These are phyloP conservation scores for Knoxia roxburghii DNA, from an alignment of 257 asterid species.

Conservation along the genomic window DNA sequence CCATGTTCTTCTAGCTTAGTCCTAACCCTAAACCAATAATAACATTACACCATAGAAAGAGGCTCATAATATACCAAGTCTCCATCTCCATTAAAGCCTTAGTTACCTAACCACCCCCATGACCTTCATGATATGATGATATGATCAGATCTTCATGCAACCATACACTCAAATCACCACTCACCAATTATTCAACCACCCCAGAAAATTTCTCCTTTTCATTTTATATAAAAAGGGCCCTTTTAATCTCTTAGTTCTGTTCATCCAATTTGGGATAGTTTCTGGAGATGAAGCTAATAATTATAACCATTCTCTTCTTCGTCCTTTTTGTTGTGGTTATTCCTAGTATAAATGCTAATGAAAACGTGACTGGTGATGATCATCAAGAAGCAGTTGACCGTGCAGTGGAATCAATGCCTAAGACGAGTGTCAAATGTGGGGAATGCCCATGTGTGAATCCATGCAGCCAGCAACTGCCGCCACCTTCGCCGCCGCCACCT, in stretches of 20 bases:
- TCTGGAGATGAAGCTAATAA: constrained; percentile 5
- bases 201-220: background rate
- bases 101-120: background rate
- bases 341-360: too few relatives aligned
- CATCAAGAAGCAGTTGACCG: too few relatives aligned
- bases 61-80: constrained; percentile 34
- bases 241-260: background rate
- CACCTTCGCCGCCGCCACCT: constrained; percentile 25
- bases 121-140: constrained; percentile 5
- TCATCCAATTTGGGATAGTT: background rate
- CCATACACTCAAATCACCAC: background rate
- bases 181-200: background rate
- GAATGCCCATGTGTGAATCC: constrained; percentile 61
- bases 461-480: constrained; percentile 34
- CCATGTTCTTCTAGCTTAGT: too few relatives aligned
- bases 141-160: background rate
- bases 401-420: constrained; percentile 9
- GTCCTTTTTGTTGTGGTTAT: background rate
- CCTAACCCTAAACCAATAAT: too few relatives aligned
- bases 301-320: constrained; percentile 13
- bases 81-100: constrained; percentile 21
- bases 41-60: constrained; percentile 18
- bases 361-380: too few relatives aligned
- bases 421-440: constrained; percentile 56
- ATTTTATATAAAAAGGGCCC: constrained; percentile 6